A percentile compares a stretch with the other conserved stretches of the same genome.
phyloP scores from a whole-genome alignment of 2,329 filamentous ascomycete species.

The Phyllosticta paracitricarpa region DNA sequence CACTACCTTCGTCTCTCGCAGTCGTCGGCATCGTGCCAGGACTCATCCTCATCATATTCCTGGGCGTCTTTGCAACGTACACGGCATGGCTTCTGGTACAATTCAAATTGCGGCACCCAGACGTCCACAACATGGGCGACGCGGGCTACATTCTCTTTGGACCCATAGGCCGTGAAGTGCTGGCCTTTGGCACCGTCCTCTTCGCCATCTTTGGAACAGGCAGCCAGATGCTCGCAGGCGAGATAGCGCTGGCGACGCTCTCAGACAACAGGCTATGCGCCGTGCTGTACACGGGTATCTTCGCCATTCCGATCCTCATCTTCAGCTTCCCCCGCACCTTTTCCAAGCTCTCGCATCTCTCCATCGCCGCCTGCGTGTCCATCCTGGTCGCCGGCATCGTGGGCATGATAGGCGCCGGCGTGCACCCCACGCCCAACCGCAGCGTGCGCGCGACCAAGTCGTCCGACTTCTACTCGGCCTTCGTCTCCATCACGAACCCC shows the following conservation, averaged over 20 bases:
- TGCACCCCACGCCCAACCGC: constrained; percentile 29
- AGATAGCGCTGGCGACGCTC: constrained; percentile 39
- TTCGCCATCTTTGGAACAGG: constrained; percentile 45
- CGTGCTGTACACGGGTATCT: constrained; percentile 34
- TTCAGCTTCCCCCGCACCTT: constrained; percentile 41
- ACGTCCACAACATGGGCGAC: constrained; percentile 29
- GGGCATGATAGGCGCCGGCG: constrained; percentile 41
- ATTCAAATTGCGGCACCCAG: constrained; percentile 30
- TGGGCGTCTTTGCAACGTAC: constrained; percentile 43
- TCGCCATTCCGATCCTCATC: constrained; percentile 38
- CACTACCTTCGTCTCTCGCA: constrained; percentile 41
- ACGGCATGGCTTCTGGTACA: constrained; percentile 40
- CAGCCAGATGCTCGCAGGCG: constrained; percentile 41
- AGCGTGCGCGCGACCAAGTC: constrained; percentile 29
- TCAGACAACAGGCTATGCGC: constrained; percentile 40
- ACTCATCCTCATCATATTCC: constrained; percentile 41
- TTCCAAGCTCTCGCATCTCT: constrained; percentile 39
- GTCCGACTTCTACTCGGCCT: constrained; percentile 35
- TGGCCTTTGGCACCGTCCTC: constrained; percentile 37
- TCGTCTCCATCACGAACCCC: constrained; percentile 41
- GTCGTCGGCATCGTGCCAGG: constrained; percentile 44
- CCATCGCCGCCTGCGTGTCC: constrained; percentile 34
- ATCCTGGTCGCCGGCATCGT: constrained; percentile 43
- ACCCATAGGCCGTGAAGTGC: constrained; percentile 16
- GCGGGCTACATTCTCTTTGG: constrained; percentile 26